A percentile compares a stretch with the other conserved stretches of the same genome.
Conservation (phyloP, 345 rosid species). For the Durio zibethinus region DNA sequence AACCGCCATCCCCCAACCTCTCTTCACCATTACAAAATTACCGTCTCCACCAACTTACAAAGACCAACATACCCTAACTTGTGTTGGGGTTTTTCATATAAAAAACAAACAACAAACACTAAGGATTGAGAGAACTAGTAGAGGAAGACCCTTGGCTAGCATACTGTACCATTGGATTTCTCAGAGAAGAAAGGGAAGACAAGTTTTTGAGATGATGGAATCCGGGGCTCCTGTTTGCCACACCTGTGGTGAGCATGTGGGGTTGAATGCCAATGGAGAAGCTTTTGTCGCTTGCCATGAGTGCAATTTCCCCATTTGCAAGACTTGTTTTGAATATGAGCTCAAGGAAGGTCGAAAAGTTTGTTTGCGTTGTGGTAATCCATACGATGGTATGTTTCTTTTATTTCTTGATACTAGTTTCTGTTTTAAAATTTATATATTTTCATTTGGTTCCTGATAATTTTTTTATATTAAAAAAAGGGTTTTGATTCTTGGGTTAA, state of each 20-base stretch:
- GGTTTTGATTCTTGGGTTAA: background rate
- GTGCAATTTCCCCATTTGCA: slow-evolving; percentile 87
- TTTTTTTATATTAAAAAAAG: background rate
- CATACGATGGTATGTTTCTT: slow-evolving; percentile 53
- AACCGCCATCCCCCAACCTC: slow-evolving; percentile 38
- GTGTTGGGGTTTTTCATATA: slow-evolving; percentile 23
- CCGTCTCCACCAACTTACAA: slow-evolving; percentile 19
- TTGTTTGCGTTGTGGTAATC: slow-evolving; percentile 79
- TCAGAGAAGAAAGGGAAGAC: background rate
- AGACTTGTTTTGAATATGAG: slow-evolving; percentile 78
- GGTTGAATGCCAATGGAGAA: slow-evolving; percentile 59
- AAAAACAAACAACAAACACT: slow-evolving; percentile 16
- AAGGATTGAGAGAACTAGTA: background rate
- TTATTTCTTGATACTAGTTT: background rate
- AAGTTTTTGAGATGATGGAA: slow-evolving; percentile 59
- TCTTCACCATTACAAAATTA: slow-evolving; percentile 4
- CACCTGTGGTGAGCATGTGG: slow-evolving; percentile 81
- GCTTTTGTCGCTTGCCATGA: slow-evolving; percentile 77
- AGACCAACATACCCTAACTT: slow-evolving; percentile 11
- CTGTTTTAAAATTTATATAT: background rate
- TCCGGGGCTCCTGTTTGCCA: slow-evolving; percentile 70
- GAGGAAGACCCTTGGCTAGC: slow-evolving; percentile 5
- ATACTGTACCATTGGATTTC: slow-evolving; percentile 11
- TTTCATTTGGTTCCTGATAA: background rate
- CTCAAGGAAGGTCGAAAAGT: slow-evolving; percentile 73